Base-by-base conservation (phyloP, 2,329 filamentous ascomycete genomes). In the Ceratocystiopsis minuta region DNA sequence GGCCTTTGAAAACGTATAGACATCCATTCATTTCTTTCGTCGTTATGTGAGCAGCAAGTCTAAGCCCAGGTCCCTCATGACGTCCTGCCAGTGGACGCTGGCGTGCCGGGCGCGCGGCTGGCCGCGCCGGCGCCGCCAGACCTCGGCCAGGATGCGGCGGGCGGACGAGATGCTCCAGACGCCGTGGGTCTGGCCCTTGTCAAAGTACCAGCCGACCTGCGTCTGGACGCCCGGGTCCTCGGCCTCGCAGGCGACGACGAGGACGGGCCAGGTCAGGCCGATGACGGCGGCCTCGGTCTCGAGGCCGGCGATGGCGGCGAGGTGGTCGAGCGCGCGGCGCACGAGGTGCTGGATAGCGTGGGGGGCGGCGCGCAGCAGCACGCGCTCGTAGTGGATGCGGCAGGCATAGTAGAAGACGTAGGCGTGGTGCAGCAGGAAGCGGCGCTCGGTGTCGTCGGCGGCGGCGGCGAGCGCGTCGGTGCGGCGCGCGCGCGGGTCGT, bases 311-410 rank as follows among this genome's bases (percentile, higher is more conserved):
- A 41, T 41, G 16, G 40, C 40, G 9, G 20, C 35, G 13, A 41
- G 39, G 40, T 41, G 40, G 34, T 34, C 24, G 13, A 41, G 34
- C 7, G 35, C 35, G 16, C 14, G 13, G 15, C 34, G 37, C 5
- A 43, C 42, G 9, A 39, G 41, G 37, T 33, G 14, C 24, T 43
- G 37, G 14, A 43, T 16, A 13, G 33, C 5, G 11, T 37, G 16
- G 13, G 34, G 34, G 13, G 37, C 16, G 17, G n/a, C 38, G 4
- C 18, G 34, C 14, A 36, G 33, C 24, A 40, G 28, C 15, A 20
- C 24, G 17, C 42, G 42, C 17, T 40, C 34, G 34, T 40, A 43
- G 34, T 43, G 41, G 34, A 43, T 43, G 41, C 37, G 37, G n/a
- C 37, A 39, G 4, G 41, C 41, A 28, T 33, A 43, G 33, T 43